Conservation (phyloP, 2,329 filamentous ascomycete species). For the Pseudonectria foliicola region DNA sequence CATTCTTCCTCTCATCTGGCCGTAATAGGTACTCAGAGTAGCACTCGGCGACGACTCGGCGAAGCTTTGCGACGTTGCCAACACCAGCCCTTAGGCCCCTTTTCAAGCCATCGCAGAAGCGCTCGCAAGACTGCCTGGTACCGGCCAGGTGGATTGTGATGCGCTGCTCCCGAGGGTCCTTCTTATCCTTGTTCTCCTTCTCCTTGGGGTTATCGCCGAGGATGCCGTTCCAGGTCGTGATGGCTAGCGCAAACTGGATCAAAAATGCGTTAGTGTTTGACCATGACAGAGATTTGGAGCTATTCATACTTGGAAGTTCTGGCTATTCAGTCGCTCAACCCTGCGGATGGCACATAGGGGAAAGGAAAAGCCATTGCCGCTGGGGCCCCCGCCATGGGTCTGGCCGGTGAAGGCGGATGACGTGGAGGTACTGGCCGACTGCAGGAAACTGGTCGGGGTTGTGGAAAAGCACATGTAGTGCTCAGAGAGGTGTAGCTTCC, state of each 20-base stretch:
- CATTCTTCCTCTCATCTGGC: slow-evolving; percentile 54
- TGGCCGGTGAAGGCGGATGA: slow-evolving; percentile 85
- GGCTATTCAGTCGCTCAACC: slow-evolving; percentile 88
- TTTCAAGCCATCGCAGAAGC: slow-evolving; percentile 94
- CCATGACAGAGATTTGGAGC: neutral
- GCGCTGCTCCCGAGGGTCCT: slow-evolving; percentile 59
- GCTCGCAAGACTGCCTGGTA: slow-evolving; percentile 80
- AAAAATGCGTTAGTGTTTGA: slow-evolving; percentile 3
- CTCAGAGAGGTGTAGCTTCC: slow-evolving; percentile 90
- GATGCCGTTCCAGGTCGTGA: slow-evolving; percentile 89
- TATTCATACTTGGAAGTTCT: slow-evolving; percentile 62
- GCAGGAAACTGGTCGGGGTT: slow-evolving; percentile 78
- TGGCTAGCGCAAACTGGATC: slow-evolving; percentile 72
- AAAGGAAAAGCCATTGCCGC: slow-evolving; percentile 91
- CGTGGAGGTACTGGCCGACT: slow-evolving; percentile 68
- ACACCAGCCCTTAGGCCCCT: slow-evolving; percentile 80
- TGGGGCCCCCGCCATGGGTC: slow-evolving; percentile 85
- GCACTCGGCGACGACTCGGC: slow-evolving; percentile 72
- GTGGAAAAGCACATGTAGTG: slow-evolving; percentile 96
- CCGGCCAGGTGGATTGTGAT: slow-evolving; percentile 89
- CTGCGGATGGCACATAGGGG: slow-evolving; percentile 85
- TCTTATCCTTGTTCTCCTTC: slow-evolving; percentile 39
- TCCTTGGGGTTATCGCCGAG: slow-evolving; percentile 49
- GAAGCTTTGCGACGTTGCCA: slow-evolving; percentile 78
- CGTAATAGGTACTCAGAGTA: slow-evolving; percentile 82